Percentiles rank a stretch among this genome's conserved stretches.
phyloP scores from a whole-genome alignment of 179 eudicot genomes.

The Silene coronaria region DNA sequence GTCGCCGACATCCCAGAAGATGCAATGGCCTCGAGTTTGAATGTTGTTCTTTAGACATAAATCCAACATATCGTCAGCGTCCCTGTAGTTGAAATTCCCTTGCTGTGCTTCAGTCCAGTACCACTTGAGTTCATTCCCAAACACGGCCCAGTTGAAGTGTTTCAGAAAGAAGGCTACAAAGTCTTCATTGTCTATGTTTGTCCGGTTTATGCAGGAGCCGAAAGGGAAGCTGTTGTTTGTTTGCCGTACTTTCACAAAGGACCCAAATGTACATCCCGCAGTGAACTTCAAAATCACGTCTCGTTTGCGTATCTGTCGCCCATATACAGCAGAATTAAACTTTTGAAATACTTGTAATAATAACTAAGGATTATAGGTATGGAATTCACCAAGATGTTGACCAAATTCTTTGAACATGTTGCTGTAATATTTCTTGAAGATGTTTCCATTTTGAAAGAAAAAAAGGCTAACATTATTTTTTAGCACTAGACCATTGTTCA shows the following conservation, averaged over 20 bases:
- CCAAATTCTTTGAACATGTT: no score
- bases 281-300: slow-evolving; percentile 62
- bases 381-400: not conserved
- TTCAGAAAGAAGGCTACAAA: slow-evolving; percentile 62
- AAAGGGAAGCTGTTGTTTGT: slow-evolving; percentile 67
- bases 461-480: no score
- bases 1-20: slow-evolving; percentile 74
- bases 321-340: not conserved
- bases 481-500: no score
- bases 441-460: no score
- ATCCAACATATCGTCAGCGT: slow-evolving; percentile 64
- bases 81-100: slow-evolving; percentile 66
- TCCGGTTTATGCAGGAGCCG: slow-evolving; percentile 61
- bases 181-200: slow-evolving; percentile 76
- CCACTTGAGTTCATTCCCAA: slow-evolving; percentile 87
- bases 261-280: slow-evolving; percentile 28
- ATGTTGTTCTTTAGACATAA: slow-evolving; percentile 55
- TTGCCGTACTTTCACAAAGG: slow-evolving; percentile 53
- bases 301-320: slow-evolving; percentile 67
- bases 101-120: slow-evolving; percentile 68
- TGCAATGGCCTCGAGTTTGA: slow-evolving; percentile 70
- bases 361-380: no score
- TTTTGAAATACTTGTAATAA: not conserved
- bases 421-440: no score
- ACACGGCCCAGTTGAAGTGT: slow-evolving; percentile 84